Conservation (phyloP, 805 yeast species). For the Starmerella powellii region DNA sequence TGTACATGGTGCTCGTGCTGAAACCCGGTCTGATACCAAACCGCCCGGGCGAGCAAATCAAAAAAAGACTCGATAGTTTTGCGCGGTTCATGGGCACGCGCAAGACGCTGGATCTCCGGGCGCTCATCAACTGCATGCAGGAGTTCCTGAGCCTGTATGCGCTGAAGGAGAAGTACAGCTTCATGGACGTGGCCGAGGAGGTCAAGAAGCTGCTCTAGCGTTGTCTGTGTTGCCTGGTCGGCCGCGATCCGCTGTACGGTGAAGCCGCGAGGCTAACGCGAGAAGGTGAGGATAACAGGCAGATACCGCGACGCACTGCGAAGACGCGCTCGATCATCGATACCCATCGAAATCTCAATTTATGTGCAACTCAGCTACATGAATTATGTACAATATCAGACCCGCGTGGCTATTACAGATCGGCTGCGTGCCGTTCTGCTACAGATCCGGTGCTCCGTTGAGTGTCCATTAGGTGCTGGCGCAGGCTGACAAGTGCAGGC, state of each 20-base stretch:
- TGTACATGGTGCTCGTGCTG: slow-evolving; percentile 64
- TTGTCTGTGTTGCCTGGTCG: not conserved
- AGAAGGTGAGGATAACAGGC: no score
- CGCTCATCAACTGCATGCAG: slow-evolving; percentile 71
- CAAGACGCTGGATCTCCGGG: slow-evolving; percentile 64
- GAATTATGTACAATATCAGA: no score
- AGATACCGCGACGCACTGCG: no score
- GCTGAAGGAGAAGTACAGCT: slow-evolving; percentile 71
- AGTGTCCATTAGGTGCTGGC: no score
- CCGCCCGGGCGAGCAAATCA: slow-evolving; percentile 29
- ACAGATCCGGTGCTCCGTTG: no score
- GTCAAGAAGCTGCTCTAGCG: slow-evolving; percentile 3
- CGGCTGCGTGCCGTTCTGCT: no score
- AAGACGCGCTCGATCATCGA: no score
- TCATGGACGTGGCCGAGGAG: slow-evolving; percentile 10
- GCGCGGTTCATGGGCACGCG: slow-evolving; percentile 54
- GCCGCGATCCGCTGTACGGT: not conserved
- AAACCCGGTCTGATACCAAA: slow-evolving; percentile 28
- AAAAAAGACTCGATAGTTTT: slow-evolving; percentile 41
- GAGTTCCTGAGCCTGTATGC: slow-evolving; percentile 73
- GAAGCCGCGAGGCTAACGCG: no score
- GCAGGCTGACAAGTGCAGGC: no score
- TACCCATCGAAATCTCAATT: no score
- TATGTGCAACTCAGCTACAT: no score
- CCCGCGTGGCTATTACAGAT: no score